These are phyloP conservation scores for Ramalina peruviana DNA, from an alignment of 495 filamentous ascomycete genomes.

Conservation along the genomic window DNA sequence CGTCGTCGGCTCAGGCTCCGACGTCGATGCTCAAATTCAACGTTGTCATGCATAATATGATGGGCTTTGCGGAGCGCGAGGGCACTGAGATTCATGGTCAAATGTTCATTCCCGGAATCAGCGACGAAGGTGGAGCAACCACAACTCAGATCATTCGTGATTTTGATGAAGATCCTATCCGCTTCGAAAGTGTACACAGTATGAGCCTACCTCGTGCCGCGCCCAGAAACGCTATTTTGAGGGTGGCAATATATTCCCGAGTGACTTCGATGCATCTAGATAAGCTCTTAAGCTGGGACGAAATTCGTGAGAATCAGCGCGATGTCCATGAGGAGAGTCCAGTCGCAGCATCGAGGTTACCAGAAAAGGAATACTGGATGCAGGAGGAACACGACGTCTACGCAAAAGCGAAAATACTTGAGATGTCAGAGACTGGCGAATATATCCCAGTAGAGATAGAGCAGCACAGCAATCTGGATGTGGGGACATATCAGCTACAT, in stretches of 20 bases:
- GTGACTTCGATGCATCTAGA: constrained; percentile 91
- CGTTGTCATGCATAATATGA: constrained; percentile 94
- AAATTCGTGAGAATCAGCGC: constrained; percentile 64
- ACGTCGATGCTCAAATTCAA: constrained; percentile 94
- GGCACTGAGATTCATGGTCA: constrained; percentile 93
- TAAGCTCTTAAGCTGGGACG: constrained; percentile 96
- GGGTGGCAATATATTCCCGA: constrained; percentile 87
- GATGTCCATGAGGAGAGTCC: constrained; percentile 30
- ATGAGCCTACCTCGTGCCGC: constrained; percentile 92
- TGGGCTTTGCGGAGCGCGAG: constrained; percentile 92
- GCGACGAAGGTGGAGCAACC: constrained; percentile 79
- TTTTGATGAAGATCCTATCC: constrained; percentile 89
- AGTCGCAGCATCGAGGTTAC: constrained; percentile 56
- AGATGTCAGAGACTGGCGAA: constrained; percentile 79
- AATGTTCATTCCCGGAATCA: constrained; percentile 84
- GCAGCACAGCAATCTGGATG: constrained; percentile 66
- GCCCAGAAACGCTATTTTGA: constrained; percentile 55
- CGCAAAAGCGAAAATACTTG: constrained; percentile 70
- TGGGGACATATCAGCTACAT: constrained; percentile 83
- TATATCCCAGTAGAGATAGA: constrained; percentile 88
- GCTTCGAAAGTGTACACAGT: constrained; percentile 94
- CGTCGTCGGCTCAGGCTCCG: constrained; percentile 84
- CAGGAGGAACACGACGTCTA: constrained; percentile 93
- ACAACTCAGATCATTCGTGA: constrained; percentile 90
- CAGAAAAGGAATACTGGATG: constrained; percentile 81